Base-by-base conservation (phyloP, 2,329 filamentous ascomycete species). In the Alternaria sp. region DNA sequence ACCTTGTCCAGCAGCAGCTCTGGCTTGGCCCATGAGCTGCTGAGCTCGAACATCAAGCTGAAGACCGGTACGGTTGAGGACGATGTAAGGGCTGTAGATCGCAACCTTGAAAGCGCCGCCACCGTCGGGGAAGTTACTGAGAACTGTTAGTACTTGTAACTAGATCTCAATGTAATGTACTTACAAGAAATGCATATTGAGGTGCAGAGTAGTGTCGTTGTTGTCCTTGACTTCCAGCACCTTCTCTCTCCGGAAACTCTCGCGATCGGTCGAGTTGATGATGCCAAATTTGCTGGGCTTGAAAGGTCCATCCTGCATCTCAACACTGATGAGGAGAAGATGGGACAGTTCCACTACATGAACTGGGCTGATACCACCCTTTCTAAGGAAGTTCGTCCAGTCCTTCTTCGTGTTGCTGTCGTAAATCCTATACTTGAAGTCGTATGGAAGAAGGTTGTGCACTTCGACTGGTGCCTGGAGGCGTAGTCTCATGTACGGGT, bases 341-440 rank as follows among this genome's bases (percentile, higher is more conserved):
- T 98, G 96, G 1, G 95, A 97, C 19, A 99, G 85, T 80, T 99
- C 95, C 17, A 98, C 95, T 10, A 98, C 94, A 77, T 99, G 96
- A 0, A 99, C 94, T 1, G 96, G 96, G 77, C 96, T 99, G 60
- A 98, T 91, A 13, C 96, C 96, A 25, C 96, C 96, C 80, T 97
- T 98, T 61, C 96, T 89, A 50, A 99, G 83, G 82, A 99, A 99
- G 79, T 99, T 99, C 5, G 93, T 96, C 96, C 96, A 99, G 78
- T 99, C 96, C 78, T 96, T 97, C 84, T 95, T 96, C 0, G 94
- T 97, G 79, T 97, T 96, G 83, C 96, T 97, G 83, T 99, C 96
- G 76, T 98, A 99, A 59, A 99, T 98, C 59, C 95, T 90, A 79
- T 99, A 99, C 81, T 99, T 98, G 88, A 99, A 99, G 80, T 99